A percentile compares a stretch with the other conserved stretches of the same genome.
phyloP scores from a whole-genome alignment of 1,139 yeast species.

The Geotrichum carabidarum region DNA sequence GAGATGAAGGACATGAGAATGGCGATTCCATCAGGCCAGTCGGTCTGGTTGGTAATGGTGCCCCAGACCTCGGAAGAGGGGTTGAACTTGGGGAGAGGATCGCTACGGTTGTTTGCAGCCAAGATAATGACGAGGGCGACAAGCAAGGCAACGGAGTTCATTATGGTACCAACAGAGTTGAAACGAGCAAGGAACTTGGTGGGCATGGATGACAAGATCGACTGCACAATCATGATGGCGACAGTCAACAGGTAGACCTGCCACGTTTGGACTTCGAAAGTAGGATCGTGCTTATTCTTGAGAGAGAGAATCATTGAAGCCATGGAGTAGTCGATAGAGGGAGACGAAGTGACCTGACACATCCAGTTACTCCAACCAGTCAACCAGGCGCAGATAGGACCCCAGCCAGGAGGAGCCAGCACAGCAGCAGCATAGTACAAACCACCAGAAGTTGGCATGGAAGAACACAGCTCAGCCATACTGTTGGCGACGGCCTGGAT shows the following conservation, averaged over 20 bases:
- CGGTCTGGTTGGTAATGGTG: slow-evolving; percentile 54
- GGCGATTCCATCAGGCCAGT: slow-evolving; percentile 62
- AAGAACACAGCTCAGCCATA: slow-evolving; percentile 55
- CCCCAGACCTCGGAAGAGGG: slow-evolving; percentile 51
- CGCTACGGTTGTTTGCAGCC: slow-evolving; percentile 46
- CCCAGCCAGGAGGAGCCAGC: slow-evolving; percentile 50
- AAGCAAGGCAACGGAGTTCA: slow-evolving; percentile 47
- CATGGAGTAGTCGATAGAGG: slow-evolving; percentile 58
- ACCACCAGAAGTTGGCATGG: slow-evolving; percentile 67
- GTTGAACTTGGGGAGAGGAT: slow-evolving; percentile 47
- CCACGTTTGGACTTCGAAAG: slow-evolving; percentile 46
- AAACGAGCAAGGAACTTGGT: slow-evolving; percentile 56
- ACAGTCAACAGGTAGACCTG: slow-evolving; percentile 50
- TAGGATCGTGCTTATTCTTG: slow-evolving; percentile 37
- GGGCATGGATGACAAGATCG: slow-evolving; percentile 37
- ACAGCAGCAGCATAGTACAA: slow-evolving; percentile 53
- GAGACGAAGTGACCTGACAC: slow-evolving; percentile 55
- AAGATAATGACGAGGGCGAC: slow-evolving; percentile 56
- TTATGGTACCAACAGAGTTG: slow-evolving; percentile 49
- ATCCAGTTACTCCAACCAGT: slow-evolving; percentile 58
- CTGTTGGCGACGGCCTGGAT: slow-evolving; percentile 48
- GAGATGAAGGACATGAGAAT: slow-evolving; percentile 59
- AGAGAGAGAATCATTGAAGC: slow-evolving; percentile 59
- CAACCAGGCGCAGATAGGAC: slow-evolving; percentile 54
- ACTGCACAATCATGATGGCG: slow-evolving; percentile 50